Base-by-base conservation (phyloP, 179 eudicot genomes). In the Beta lomatogona region DNA sequence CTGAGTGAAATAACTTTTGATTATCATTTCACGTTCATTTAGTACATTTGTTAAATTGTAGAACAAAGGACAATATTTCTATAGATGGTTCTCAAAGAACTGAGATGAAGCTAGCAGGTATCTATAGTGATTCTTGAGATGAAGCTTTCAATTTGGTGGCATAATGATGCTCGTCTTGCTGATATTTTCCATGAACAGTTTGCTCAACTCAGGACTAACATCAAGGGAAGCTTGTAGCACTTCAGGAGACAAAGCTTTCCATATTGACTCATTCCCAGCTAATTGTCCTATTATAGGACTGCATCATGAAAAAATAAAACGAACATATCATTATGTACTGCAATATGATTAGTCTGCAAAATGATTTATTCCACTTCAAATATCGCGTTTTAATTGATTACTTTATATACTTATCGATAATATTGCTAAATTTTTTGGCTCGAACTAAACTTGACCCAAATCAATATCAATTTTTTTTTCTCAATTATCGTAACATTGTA, bases 241-340 rank as follows among this genome's bases (percentile, higher is more conserved):
- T 31, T 31, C 25, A 11, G 89, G 86, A 70, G 88, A 75, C 2
- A 89, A 15, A 28, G 83, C 79, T 8, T 80, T 82, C 89, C 89
- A 89, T 0, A 82, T 61, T 66, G 89, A 89, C 31, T 61, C 54
- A 3, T 67, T 76, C 50, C 91, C 89, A 52, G 65, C 81, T 9
- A 85, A 19, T 36, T 69, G 22, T 21, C 77, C 79, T 16, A 77
- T 41, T 22, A 70, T 48, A 1, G 88, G 86, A 81, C 89, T 89
- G 83, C 64, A 71, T 68, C 36, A 54, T 54, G 6, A 4, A 61
- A 0, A 7, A 21, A n/a, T 6, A 61, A n/a, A 5, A 61, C 5
- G 28, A 12, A 31, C 0, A 2, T 2, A 7, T 8, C 8, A 25
- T 25, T 64, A 22, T 19, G 25, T 7, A 63, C 28, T 25, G 28